Evolutionary conservation across 2,329 filamentous ascomycete genomes (phyloP), one percentile per base, ranked within the genome.

Genomic region (Monilinia laxa): DNA sequence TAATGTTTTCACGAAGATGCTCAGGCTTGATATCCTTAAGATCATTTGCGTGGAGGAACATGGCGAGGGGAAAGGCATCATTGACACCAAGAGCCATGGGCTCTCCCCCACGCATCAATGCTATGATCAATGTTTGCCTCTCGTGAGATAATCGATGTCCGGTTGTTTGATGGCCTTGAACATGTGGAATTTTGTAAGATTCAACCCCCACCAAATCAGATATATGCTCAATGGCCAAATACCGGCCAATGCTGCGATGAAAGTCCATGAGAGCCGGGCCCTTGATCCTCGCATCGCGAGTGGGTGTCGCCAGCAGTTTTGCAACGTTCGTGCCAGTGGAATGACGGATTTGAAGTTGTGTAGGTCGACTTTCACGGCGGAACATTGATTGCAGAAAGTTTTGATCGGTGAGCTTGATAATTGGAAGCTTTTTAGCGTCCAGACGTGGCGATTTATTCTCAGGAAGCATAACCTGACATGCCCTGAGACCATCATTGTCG

Each of bases 71-170:
- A 6, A 89, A 81, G 0, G 77, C 82, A 0, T 85, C 79, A 69
- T 75, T 84, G 56, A 90, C 78, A 0, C 86, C 86, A 1, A 82
- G 74, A 0, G 87, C 87, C 83, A 90, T 85, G 0, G 85, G 80
- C 69, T 88, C 85, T 11, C 86, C 86, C 2, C 83, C 85, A 11
- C 85, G 83, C 85, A 89, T 89, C n/a, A 89, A 69, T 0, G 85
- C 79, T 0, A 88, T 76, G 57, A 90, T 87, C 0, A 79, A 67
- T 0, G 84, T 88, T 11, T 77, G 64, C 1, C 76, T 10, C 71
- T 89, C 85, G 64, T 81, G 35, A 0, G 54, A 66, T 1, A 89
- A 76, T 9, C 76, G 79, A 71, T 82, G 77, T 0, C 85, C 85
- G 0, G 23, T 72, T 0, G 78, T 80, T 2, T 68, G 10, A 42